Evolutionary conservation across 495 filamentous ascomycete species (phyloP), one percentile per base, ranked within the genome.

Genomic region (Xylaria sp.): DNA sequence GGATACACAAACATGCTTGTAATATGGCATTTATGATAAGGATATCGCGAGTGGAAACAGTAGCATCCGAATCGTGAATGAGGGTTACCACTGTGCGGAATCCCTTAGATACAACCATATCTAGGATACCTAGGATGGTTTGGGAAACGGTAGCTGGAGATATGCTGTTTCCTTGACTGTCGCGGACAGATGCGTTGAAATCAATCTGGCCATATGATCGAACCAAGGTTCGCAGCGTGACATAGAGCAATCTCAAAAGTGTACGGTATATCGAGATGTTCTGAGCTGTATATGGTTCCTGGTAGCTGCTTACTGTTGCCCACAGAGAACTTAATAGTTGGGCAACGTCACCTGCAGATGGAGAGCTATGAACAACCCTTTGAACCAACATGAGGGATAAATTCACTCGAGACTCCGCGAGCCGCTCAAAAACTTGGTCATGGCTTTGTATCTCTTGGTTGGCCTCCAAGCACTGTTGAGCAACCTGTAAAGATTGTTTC

Each of bases 11-110:
- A 62, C 90, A 89, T 52, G 90, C 90, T 76, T 97, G 94, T 19
- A 98, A 84, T 72, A 98, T 91, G 8, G 91, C 93, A n/a, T 91
- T 97, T 31, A 99, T 82, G 53, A 98, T 91, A 21, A 91, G 91
- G 73, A 98, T 90, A 76, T 99, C 96, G 79, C 87, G 75, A 67
- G 91, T 85, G 2, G 80, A 81, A n/a, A 87, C 83, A 29, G 78
- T 74, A 0, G 80, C 71, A 12, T 84, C 76, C 26, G 82, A 75
- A 21, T 90, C 85, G 75, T 97, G 94, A 43, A 97, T 85, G 61
- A 91, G 86, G 0, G 89, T 86, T 8, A 91, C 93, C 35, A 97
- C 84, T 7, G 92, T 89, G 59, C 89, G 89, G 81, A 98, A 94
- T 12, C 92, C 93, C 70, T 89, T 90, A 1, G 90, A 90, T n/a